These are phyloP conservation scores for Salix purpurea DNA, from an alignment of 345 rosid species.

Conservation along the genomic window DNA sequence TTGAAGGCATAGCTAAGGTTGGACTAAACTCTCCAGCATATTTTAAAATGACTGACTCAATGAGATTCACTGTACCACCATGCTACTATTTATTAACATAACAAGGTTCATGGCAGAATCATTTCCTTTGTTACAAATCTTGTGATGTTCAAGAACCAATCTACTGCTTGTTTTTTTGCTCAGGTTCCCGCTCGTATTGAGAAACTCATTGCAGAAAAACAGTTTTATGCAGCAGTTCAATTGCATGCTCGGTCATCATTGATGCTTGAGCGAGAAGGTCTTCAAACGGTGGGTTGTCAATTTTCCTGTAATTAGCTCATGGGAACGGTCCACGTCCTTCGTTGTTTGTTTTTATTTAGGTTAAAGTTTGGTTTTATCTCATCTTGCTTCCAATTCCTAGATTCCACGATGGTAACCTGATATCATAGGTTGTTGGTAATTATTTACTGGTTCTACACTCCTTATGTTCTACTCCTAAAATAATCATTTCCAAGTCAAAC, in stretches of 20 bases:
- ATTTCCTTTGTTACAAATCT: slow-evolving; percentile 2
- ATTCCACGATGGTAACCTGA: neutral
- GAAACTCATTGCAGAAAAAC: slow-evolving; percentile 85
- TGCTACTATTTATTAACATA: neutral
- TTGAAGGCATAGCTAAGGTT: slow-evolving; percentile 98
- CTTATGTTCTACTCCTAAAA: neutral
- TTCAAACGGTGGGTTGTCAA: slow-evolving; percentile 64
- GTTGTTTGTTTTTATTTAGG: neutral
- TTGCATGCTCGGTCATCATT: slow-evolving; percentile 68
- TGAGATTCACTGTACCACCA: neutral
- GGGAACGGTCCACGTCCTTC: neutral
- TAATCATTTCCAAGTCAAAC: too few relatives aligned
- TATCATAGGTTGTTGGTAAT: neutral
- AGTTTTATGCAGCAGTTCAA: slow-evolving; percentile 88
- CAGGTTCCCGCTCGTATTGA: slow-evolving; percentile 88
- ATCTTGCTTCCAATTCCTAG: slow-evolving; percentile 1
- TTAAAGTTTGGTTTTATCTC: neutral
- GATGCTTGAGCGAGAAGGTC: slow-evolving; percentile 99
- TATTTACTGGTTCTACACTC: neutral
- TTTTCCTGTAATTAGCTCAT: neutral
- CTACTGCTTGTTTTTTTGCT: slow-evolving; percentile 14
- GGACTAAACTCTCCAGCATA: slow-evolving; percentile 12
- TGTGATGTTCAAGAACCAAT: neutral
- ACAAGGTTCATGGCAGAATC: neutral
- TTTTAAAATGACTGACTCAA: neutral